These are phyloP conservation scores for Venturia aucupariae DNA, from an alignment of 2,329 filamentous ascomycete genomes.

Conservation along the genomic window DNA sequence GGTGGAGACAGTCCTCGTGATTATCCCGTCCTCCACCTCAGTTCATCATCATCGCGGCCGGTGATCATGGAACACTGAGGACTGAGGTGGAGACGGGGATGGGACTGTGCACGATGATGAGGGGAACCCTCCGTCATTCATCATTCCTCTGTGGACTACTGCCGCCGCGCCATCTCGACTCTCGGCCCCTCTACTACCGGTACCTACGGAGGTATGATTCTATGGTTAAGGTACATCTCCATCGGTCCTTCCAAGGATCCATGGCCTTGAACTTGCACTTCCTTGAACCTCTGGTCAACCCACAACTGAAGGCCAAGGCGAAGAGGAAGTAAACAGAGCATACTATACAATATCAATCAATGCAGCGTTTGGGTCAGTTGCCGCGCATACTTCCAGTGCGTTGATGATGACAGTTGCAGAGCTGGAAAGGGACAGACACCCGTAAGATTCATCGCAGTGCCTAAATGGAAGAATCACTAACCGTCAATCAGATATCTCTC, in stretches of 20 bases:
- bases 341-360: background rate
- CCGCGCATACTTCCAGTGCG: background rate
- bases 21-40: too few relatives aligned
- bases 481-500: constrained; percentile 43
- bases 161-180: too few relatives aligned
- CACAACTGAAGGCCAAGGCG: too few relatives aligned
- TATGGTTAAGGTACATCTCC: too few relatives aligned
- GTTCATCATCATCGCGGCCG: too few relatives aligned
- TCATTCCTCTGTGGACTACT: too few relatives aligned
- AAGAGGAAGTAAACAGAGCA: background rate
- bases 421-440: constrained; percentile 22
- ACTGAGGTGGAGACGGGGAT: too few relatives aligned
- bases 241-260: background rate
- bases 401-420: constrained; percentile 17
- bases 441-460: background rate
- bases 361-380: background rate
- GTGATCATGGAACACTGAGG: too few relatives aligned
- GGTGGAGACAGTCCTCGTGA: too few relatives aligned
- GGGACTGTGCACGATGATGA: too few relatives aligned
- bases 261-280: background rate
- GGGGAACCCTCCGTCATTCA: background rate
- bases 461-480: background rate
- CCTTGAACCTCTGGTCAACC: background rate
- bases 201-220: too few relatives aligned
- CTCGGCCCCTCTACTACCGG: background rate